phyloP scores from a whole-genome alignment of 2,329 filamentous ascomycete genomes.

The Stemphylium beticola region DNA sequence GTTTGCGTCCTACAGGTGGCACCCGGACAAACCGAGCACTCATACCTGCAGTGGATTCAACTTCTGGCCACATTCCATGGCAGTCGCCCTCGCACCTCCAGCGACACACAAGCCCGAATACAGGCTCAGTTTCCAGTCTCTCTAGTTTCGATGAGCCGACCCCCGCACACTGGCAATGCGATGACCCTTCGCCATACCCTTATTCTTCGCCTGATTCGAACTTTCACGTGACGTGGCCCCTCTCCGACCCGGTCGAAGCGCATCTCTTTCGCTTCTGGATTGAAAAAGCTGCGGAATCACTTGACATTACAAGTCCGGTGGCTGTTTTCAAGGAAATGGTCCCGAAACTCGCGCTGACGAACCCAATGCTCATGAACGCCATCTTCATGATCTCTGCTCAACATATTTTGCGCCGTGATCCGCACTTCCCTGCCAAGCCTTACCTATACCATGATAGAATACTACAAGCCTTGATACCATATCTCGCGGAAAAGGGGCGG shows the following conservation, averaged over 20 bases:
- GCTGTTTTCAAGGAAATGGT: conserved; percentile 15
- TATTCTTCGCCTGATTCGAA: background rate
- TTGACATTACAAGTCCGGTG: conserved; percentile 22
- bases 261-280: conserved; percentile 25
- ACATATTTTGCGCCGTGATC: conserved; percentile 41
- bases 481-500: conserved; percentile 18
- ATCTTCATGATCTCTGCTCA: conserved; percentile 50
- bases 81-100: conserved; percentile 1
- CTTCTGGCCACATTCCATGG: background rate
- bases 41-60: background rate
- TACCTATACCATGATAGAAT: conserved; percentile 27
- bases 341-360: conserved; percentile 35
- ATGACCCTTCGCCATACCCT: conserved; percentile 1
- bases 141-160: conserved; percentile 17
- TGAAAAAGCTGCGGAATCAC: conserved; percentile 16
- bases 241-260: conserved; percentile 18
- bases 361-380: conserved; percentile 50
- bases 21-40: background rate
- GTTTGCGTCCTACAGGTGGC: background rate
- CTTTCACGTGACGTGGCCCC: conserved; percentile 8
- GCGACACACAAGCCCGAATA: conserved; percentile 12
- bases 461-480: conserved; percentile 21
- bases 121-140: conserved; percentile 14
- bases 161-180: conserved; percentile 4
- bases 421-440: conserved; percentile 17